phyloP scores from a whole-genome alignment of 2,329 filamentous ascomycete genomes.

The Cercospora berteroae region DNA sequence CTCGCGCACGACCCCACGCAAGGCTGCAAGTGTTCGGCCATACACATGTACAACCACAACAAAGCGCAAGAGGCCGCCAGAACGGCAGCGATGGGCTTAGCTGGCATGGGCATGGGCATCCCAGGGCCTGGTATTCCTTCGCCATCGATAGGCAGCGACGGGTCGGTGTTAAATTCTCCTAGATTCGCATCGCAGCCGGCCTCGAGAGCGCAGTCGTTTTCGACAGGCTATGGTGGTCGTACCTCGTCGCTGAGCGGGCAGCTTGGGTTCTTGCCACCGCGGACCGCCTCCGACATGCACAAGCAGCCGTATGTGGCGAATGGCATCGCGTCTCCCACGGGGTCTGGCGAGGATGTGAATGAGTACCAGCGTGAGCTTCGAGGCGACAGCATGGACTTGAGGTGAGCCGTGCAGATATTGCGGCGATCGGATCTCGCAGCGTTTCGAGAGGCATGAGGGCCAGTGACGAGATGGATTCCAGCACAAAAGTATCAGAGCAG shows the following conservation, averaged over 20 bases:
- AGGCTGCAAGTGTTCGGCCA: conserved; percentile 34
- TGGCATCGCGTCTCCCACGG: not conserved
- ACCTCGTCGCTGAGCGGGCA: conserved; percentile 12
- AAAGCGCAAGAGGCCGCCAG: conserved; percentile 32
- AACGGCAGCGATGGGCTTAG: conserved; percentile 19
- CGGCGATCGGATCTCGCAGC: no score
- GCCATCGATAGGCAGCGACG: conserved; percentile 26
- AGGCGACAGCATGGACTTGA: not conserved
- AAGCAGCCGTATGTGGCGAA: not conserved
- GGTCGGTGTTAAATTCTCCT: conserved; percentile 17
- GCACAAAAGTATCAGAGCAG: no score
- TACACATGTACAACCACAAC: conserved; percentile 38
- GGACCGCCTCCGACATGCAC: not conserved
- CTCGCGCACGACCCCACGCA: conserved; percentile 33
- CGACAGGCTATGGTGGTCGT: conserved; percentile 4
- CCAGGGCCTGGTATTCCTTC: conserved; percentile 13
- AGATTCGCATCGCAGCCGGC: conserved; percentile 7
- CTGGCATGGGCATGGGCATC: conserved; percentile 9
- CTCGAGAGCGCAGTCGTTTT: conserved; percentile 24
- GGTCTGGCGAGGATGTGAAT: not conserved
- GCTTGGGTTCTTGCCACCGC: not conserved
- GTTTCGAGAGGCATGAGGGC: no score
- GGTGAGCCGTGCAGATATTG: not conserved
- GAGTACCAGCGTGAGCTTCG: not conserved
- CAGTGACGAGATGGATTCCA: no score